These are phyloP conservation scores for Secale cereale DNA, from an alignment of 176 grass and related monocot genomes.

Conservation along the genomic window DNA sequence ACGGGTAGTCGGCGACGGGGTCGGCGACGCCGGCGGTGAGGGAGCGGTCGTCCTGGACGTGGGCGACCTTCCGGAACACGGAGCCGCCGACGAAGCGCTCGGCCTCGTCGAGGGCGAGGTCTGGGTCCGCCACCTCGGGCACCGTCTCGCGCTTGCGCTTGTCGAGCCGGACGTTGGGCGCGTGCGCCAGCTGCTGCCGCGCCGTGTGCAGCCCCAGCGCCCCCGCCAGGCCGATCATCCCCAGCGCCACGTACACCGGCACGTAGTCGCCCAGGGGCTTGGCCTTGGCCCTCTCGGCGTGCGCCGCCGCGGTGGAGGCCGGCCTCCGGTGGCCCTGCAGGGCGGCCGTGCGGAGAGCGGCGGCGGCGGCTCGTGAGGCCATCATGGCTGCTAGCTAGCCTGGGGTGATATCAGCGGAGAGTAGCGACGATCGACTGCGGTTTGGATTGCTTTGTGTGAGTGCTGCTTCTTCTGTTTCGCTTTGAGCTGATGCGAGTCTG, in stretches of 20 bases:
- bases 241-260: conserved; percentile 71
- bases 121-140: conserved; percentile 64
- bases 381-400: background rate
- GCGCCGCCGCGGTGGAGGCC: conserved; percentile 6
- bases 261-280: conserved; percentile 48
- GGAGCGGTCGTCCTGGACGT: conserved; percentile 56
- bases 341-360: background rate
- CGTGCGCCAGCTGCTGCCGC: conserved; percentile 61
- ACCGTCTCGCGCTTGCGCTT: conserved; percentile 84
- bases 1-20: conserved; percentile 32
- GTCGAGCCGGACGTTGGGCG: conserved; percentile 78
- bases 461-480: background rate
- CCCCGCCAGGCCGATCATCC: conserved; percentile 35
- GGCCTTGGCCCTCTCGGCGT: background rate
- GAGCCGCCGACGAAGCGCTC: conserved; percentile 53
- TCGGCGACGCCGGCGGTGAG: conserved; percentile 49
- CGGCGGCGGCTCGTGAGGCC: conserved; percentile 9
- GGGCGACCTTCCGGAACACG: conserved; percentile 68
- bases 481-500: background rate
- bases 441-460: background rate
- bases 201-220: conserved; percentile 63
- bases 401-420: background rate
- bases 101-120: conserved; percentile 42
- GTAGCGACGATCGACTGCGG: background rate
- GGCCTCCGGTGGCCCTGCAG: background rate